Base-by-base conservation (phyloP, 2,329 filamentous ascomycete genomes). In the Aspergillus japonicus region DNA sequence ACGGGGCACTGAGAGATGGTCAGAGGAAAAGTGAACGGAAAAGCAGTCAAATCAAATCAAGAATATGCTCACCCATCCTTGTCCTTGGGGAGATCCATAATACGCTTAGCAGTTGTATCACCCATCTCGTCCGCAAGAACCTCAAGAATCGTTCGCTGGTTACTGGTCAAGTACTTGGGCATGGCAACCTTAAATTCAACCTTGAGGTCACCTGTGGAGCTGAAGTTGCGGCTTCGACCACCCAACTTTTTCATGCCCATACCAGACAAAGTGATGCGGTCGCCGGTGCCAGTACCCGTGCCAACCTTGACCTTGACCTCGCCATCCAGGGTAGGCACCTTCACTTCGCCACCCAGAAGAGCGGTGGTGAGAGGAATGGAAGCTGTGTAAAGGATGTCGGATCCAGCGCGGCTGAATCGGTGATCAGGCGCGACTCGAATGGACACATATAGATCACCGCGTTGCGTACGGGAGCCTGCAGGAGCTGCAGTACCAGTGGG, bases 51-150 rank as follows among this genome's bases (percentile, higher is more conserved):
- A 21, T 26, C 12, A 0, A 31, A 26, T 2, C 12, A 35, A 35
- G 21, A 29, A 6, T n/a, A 23, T 29, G 74, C 83, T 80, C 78
- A 87, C 85, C 76, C 82, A 59, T 82, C 81, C 70, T 80, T 80
- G 5, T 55, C 53, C 44, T 33, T 55, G 56, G 76, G 78, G 44
- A 96, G 80, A 71, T 96, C 94, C 92, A 99, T 98, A 58, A 96
- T 86, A 50, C 95, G 85, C 80, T 91, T 95, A 35, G 95, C 95
- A 29, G 86, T 91, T 81, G 93, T 92, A 77, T 99, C 95, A 44
- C 86, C 89, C 87, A 99, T 89, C 80, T 99, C 95, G 69, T 99
- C 93, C 6, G 95, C 95, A 65, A 99, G 85, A 86, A 98, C 94
- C 80, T 99, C 95, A 49, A 96, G 80, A 60, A 99, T 90, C 0